A percentile compares a stretch with the other conserved stretches of the same genome.
Evolutionary conservation across 1,284 basidiomycete genomes (phyloP).

Genomic region (Grifola frondosa): DNA sequence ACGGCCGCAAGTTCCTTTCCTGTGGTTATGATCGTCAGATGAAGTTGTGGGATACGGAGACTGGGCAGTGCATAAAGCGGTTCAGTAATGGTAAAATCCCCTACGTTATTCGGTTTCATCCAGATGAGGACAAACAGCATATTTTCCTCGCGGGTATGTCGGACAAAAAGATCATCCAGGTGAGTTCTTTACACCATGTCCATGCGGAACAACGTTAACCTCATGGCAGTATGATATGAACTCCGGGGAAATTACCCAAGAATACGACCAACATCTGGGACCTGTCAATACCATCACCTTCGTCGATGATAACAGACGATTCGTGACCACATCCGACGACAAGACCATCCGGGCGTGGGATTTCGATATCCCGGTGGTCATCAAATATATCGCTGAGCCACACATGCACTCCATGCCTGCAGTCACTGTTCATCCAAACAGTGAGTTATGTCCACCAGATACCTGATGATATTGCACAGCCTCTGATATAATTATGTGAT

Average conservation of each 20-base stretch:
- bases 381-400: slow-evolving; percentile 99
- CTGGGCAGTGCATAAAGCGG: slow-evolving; percentile 92
- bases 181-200: slow-evolving; percentile 35
- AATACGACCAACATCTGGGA: slow-evolving; percentile 98
- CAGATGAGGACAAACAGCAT: slow-evolving; percentile 93
- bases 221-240: slow-evolving; percentile 85
- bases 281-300: slow-evolving; percentile 99
- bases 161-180: slow-evolving; percentile 98
- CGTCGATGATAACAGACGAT: slow-evolving; percentile 94
- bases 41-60: slow-evolving; percentile 99
- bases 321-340: slow-evolving; percentile 98
- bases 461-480: slow-evolving; percentile 2
- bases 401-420: slow-evolving; percentile 99
- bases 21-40: slow-evolving; percentile 95
- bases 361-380: slow-evolving; percentile 97
- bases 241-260: slow-evolving; percentile 91
- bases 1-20: slow-evolving; percentile 87
- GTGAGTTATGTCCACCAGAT: slow-evolving; percentile 49
- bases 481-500: slow-evolving; percentile 8
- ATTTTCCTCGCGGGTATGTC: slow-evolving; percentile 98
- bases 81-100: slow-evolving; percentile 97
- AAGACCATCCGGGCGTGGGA: slow-evolving; percentile 99
- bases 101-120: slow-evolving; percentile 93
- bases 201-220: neutral
- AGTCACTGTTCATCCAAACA: slow-evolving; percentile 90